These are phyloP conservation scores for Wickerhamomyces sp. DNA, from an alignment of 1,139 yeast species.

Conservation along the genomic window DNA sequence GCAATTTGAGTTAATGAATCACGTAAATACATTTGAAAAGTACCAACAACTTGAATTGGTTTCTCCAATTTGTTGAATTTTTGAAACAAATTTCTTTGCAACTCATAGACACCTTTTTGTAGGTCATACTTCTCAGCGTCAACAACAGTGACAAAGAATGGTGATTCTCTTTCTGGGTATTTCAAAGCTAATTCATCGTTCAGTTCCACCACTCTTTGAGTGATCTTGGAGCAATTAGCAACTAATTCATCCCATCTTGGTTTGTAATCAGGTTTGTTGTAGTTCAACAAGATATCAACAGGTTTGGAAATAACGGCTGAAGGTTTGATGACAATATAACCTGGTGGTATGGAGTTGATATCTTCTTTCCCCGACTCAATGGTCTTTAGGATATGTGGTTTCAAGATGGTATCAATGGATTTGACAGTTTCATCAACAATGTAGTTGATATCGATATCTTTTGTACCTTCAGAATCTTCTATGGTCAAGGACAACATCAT, in stretches of 20 bases:
- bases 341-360: constrained; percentile 67
- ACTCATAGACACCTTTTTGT: constrained; percentile 87
- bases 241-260: constrained; percentile 57
- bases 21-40: constrained; percentile 87
- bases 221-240: constrained; percentile 54
- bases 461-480: constrained; percentile 81
- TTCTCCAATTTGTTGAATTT: constrained; percentile 59
- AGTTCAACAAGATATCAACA: constrained; percentile 65
- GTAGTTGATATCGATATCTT: constrained; percentile 55
- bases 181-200: constrained; percentile 42
- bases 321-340: constrained; percentile 88
- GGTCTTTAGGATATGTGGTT: constrained; percentile 59
- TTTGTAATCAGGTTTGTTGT: constrained; percentile 46
- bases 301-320: constrained; percentile 83
- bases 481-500: constrained; percentile 93
- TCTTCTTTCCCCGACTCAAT: constrained; percentile 40
- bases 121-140: constrained; percentile 91
- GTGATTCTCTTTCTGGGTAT: constrained; percentile 69
- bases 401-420: constrained; percentile 65
- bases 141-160: constrained; percentile 79
- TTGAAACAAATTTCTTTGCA: constrained; percentile 77
- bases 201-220: constrained; percentile 51
- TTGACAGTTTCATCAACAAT: constrained; percentile 63
- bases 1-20: constrained; percentile 61
- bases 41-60: constrained; percentile 76